Percentiles rank a stretch among this genome's conserved stretches.
phyloP scores from a whole-genome alignment of 441 rosid genomes.

The Corymbia citriodora region DNA sequence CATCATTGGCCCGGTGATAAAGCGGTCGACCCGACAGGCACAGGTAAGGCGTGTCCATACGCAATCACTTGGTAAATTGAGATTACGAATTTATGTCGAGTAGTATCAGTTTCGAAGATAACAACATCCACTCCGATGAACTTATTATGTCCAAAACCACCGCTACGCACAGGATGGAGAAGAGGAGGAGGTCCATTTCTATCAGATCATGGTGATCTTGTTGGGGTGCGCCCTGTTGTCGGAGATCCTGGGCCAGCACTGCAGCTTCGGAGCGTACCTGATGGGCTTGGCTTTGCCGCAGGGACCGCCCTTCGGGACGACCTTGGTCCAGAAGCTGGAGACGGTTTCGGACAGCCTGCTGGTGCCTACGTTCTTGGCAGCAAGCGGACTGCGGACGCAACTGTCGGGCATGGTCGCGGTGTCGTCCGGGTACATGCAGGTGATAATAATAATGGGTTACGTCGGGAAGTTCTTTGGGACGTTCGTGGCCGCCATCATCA shows the following conservation, averaged over 20 bases:
- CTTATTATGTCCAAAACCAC: not conserved
- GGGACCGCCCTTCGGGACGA: not conserved
- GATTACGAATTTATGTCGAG: not conserved
- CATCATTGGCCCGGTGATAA: not conserved
- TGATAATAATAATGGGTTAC: constrained; percentile 6
- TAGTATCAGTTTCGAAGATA: not conserved
- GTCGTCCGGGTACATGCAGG: constrained; percentile 5
- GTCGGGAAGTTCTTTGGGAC: constrained; percentile 29
- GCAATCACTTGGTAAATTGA: not conserved
- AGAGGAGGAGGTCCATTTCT: not conserved
- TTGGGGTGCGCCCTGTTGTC: not conserved
- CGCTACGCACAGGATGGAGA: not conserved
- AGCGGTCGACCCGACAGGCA: not conserved
- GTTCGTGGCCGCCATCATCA: constrained; percentile 13
- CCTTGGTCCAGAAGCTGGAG: not conserved
- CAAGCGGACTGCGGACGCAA: not conserved
- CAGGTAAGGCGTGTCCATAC: not conserved
- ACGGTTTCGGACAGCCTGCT: not conserved
- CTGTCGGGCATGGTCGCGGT: not conserved
- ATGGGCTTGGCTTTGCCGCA: not conserved
- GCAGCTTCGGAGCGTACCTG: not conserved
- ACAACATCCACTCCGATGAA: not conserved
- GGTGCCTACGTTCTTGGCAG: not conserved
- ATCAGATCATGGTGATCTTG: not conserved
- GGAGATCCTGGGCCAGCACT: not conserved